Percentiles rank a stretch among this genome's conserved stretches.
Conservation (phyloP, 2,329 filamentous ascomycete species). For the Cercospora sp. region DNA sequence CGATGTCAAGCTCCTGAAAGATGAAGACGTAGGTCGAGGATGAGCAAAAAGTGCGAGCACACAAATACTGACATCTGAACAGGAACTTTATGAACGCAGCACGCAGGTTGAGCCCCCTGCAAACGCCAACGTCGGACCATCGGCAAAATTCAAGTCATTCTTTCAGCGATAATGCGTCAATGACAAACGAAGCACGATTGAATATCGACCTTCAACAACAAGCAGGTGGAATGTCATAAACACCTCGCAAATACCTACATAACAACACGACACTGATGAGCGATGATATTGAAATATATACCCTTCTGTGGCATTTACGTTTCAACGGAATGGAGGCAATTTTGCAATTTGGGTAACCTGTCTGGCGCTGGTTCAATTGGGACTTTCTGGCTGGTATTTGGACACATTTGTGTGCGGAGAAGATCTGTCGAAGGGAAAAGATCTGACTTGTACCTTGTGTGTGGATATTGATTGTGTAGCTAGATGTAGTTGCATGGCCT, state of each 20-base stretch:
- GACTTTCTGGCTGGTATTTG: not conserved
- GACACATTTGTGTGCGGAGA: not conserved
- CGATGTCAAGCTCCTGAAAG: slow-evolving; percentile 76
- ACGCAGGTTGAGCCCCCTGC: slow-evolving; percentile 53
- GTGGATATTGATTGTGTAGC: not conserved
- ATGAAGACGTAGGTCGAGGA: slow-evolving; percentile 73
- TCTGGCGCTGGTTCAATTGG: not conserved
- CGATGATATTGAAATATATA: slow-evolving; percentile 1
- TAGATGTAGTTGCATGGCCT: not conserved
- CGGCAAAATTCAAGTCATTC: slow-evolving; percentile 47
- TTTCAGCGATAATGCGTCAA: slow-evolving; percentile 46
- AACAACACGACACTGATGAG: slow-evolving; percentile 3
- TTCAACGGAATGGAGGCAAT: not conserved
- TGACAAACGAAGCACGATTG: not conserved
- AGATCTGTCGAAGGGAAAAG: not conserved
- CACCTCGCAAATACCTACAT: not conserved
- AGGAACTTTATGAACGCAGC: slow-evolving; percentile 63
- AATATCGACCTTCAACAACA: not conserved
- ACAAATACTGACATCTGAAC: slow-evolving; percentile 21
- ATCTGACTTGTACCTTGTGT: not conserved
- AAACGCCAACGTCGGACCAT: slow-evolving; percentile 29
- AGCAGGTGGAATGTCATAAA: not conserved
- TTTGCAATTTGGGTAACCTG: not conserved
- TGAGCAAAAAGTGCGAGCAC: not conserved
- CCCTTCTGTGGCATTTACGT: slow-evolving; percentile 6